Conservation (phyloP, 768 basidiomycete species). For the Russula compacta region DNA sequence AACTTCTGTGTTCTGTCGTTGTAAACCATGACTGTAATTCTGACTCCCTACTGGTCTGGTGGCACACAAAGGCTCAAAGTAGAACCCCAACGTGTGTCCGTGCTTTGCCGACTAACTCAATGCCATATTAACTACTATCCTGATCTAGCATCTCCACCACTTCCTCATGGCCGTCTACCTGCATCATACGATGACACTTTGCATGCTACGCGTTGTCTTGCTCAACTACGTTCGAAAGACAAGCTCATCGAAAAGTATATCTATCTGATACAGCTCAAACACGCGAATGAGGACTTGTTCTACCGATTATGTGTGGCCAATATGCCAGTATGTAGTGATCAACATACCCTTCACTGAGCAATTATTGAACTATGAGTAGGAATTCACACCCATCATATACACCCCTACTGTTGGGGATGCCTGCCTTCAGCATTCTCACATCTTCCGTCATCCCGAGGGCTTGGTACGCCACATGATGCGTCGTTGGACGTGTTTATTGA, state of each 20-base stretch:
- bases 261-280: conserved; percentile 67
- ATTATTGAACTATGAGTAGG: conserved; percentile 25
- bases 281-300: conserved; percentile 65
- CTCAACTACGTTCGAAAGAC: conserved; percentile 69
- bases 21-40: conserved; percentile 30
- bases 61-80: conserved; percentile 64
- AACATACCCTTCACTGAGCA: neutral
- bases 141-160: conserved; percentile 10
- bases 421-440: conserved; percentile 74
- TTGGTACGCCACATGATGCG: conserved; percentile 32
- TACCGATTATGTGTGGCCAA: conserved; percentile 66
- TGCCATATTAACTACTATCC: neutral
- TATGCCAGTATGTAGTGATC: conserved; percentile 43
- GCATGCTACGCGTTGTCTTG: conserved; percentile 51
- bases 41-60: conserved; percentile 64
- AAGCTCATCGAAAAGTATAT: conserved; percentile 77
- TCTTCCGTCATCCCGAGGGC: conserved; percentile 67
- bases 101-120: neutral
- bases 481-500: neutral
- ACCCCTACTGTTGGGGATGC: conserved; percentile 92
- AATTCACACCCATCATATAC: conserved; percentile 73
- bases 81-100: conserved; percentile 42
- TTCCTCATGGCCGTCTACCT: conserved; percentile 54
- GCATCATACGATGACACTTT: conserved; percentile 43
- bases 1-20: neutral